Evolutionary conservation across 371 early-diverging fungal genomes (phyloP), one percentile per base, ranked within the genome.

Genomic region (Dinochytrium kinnereticum): DNA sequence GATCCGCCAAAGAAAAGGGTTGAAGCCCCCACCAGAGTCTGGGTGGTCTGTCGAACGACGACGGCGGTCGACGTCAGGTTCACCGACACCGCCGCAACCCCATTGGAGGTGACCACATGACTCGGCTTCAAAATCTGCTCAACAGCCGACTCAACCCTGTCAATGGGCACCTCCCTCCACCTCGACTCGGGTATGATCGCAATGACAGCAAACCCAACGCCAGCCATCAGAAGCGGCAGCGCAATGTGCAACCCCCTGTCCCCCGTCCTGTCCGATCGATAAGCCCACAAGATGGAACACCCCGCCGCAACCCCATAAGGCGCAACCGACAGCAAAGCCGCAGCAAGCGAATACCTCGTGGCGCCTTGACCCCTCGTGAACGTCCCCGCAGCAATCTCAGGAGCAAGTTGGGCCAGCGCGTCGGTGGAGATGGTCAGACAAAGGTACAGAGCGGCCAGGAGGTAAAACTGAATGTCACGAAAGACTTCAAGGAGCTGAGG

Each of bases 201-300:
- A 24, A 80, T 40, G 10, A 77, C 40, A 1, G 66, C 59, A 26
- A 77, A 77, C 26, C 80, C 80, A 26, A 72, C 33, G 10, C 71
- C 59, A 5, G 77, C 72, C 49, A 68, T 37, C 39, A 66, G 17
- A 1, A 80, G 55, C 30, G 73, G 70, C 50, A 75, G 2, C 30
- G 76, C 77, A 21, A 59, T 68, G 28, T 76, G 81, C 37, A 73
- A 34, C 13, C 69, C 77, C 10, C 77, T 34, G 26, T 75, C 73
- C 19, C 78, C 78, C 21, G 74, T 78, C 28, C 68, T 73, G 64
- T 78, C 81, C 0, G 76, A 65, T n/a, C 72, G 34, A 67, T 59
- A 71, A 2, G 80, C 51, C 24, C 49, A 44, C 7, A 64, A 17
- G 26, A 66, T 44, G 7, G 78, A 69, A 19, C 71, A 31, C n/a